Evolutionary conservation across 768 basidiomycete genomes (phyloP), one percentile per base, ranked within the genome.

Genomic region (Mycena capillaripes): DNA sequence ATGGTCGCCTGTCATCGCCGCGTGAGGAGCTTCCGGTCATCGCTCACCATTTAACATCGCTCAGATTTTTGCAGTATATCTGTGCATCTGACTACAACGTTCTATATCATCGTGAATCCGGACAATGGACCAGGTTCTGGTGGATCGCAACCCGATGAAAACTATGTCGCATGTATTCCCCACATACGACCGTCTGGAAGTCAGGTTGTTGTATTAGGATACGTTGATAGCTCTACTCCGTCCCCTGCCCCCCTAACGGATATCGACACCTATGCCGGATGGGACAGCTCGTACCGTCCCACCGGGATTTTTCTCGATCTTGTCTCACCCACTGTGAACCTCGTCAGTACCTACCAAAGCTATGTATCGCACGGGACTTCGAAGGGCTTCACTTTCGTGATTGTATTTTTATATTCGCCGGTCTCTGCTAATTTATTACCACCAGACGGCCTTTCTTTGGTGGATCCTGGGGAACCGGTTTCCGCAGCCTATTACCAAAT

Each of bases 211-310:
- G 44, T 52, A 5, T 5, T 74, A 40, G 73, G 73, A 29, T 70
- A 38, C n/a, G 30, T 74, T 12, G 55, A 62, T 30, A 52, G 52
- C 12, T 32, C 1, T 8, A 16, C 12, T 56, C 61, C 61, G 25
- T 38, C 55, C 6, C 12, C 55, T 10, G 66, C 34, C 23, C 55
- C 64, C 14, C 12, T 30, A 1, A 21, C 17, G 7, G 64, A 74
- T 63, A 63, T 74, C 29, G 69, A 74, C 59, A 67, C 68, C 3
- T 74, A 74, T 30, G 68, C 69, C 3, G 58, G 50, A 42, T 74
- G 73, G 73, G 36, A 38, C 53, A 65, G 36, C 32, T 12, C 62
- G 3, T 59, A 14, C 17, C 73, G 69, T 1, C 73, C 73, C 2
- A 32, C 29, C 7, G 73, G 73, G 16, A 74, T 74, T 23, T 70